Conservation (phyloP, 75 land plant species). For the Isoetes taiwanensis region DNA sequence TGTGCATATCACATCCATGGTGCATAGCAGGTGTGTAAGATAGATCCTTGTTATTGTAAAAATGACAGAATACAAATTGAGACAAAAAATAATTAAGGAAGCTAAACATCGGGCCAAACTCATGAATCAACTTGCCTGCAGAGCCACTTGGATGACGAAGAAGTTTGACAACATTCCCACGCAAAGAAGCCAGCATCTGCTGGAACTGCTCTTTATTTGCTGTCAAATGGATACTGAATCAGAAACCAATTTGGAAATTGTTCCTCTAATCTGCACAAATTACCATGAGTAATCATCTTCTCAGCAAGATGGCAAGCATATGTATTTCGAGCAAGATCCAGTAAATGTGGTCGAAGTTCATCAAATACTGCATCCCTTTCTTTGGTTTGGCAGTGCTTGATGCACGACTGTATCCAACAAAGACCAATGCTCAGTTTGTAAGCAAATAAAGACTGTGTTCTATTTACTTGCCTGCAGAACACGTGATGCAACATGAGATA, state of each 20-base stretch:
- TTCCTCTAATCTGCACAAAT: no score
- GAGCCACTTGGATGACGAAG: slow-evolving; percentile 91
- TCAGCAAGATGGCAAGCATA: slow-evolving; percentile 86
- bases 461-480: slow-evolving; percentile 49
- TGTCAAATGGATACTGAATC: slow-evolving; percentile 13
- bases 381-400: slow-evolving; percentile 60
- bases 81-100: background rate
- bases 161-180: slow-evolving; percentile 87
- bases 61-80: no score
- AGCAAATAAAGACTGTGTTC: background rate
- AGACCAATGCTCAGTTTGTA: background rate
- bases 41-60: no score
- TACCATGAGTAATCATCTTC: slow-evolving; percentile 90
- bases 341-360: slow-evolving; percentile 84
- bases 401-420: slow-evolving; percentile 45
- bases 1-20: no score
- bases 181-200: slow-evolving; percentile 65
- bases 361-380: slow-evolving; percentile 65
- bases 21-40: no score
- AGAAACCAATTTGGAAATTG: no score
- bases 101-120: no score
- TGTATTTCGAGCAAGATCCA: slow-evolving; percentile 53
- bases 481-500: slow-evolving; percentile 71
- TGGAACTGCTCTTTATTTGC: slow-evolving; percentile 78
- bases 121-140: slow-evolving; percentile 44